Evolutionary conservation across 495 filamentous ascomycete species (phyloP).

Genomic region (Tuber brumale): DNA sequence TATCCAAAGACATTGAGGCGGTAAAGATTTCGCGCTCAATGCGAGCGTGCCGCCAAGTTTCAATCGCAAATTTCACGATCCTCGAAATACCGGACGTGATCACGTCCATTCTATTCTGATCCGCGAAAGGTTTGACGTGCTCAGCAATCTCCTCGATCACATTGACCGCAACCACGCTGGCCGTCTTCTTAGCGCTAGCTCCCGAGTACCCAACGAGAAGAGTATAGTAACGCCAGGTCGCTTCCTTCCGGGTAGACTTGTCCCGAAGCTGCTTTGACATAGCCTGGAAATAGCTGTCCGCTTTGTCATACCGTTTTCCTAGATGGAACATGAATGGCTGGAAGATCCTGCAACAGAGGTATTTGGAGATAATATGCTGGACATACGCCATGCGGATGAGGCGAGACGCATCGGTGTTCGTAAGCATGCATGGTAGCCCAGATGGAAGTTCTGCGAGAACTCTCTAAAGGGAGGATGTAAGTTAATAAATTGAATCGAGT

Average conservation of each 20-base stretch:
- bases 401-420: slow-evolving; percentile 47
- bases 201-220: slow-evolving; percentile 60
- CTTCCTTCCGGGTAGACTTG: slow-evolving; percentile 57
- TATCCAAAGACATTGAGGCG: slow-evolving; percentile 51
- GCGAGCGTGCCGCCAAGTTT: slow-evolving; percentile 59
- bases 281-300: slow-evolving; percentile 57
- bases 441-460: slow-evolving; percentile 49
- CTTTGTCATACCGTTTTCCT: slow-evolving; percentile 56
- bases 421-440: slow-evolving; percentile 53
- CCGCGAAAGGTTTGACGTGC: slow-evolving; percentile 55
- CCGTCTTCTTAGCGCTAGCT: slow-evolving; percentile 56
- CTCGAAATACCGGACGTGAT: slow-evolving; percentile 50
- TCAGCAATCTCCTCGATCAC: slow-evolving; percentile 59
- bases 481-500: slow-evolving; percentile 18
- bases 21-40: slow-evolving; percentile 58
- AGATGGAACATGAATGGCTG: slow-evolving; percentile 60
- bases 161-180: slow-evolving; percentile 54
- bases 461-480: slow-evolving; percentile 17
- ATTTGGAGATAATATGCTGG: slow-evolving; percentile 55
- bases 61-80: slow-evolving; percentile 58
- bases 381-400: slow-evolving; percentile 57
- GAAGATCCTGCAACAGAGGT: slow-evolving; percentile 58
- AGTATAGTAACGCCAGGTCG: slow-evolving; percentile 60
- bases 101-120: slow-evolving; percentile 51
- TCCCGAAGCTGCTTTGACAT: slow-evolving; percentile 57